These are phyloP conservation scores for Mitragyna speciosa DNA, from an alignment of 257 asterid species.

Conservation along the genomic window DNA sequence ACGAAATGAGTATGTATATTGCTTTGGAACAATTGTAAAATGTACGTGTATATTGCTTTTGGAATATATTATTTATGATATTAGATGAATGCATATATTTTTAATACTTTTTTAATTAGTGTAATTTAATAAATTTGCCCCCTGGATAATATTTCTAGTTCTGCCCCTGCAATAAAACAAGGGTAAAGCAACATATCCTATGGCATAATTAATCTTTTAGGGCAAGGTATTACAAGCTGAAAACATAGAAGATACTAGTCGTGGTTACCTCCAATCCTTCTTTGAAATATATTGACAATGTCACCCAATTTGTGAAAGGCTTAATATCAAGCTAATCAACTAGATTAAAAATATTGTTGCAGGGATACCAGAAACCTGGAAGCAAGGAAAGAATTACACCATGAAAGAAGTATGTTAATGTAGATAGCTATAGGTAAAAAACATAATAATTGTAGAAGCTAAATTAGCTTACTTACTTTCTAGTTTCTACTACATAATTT, in stretches of 20 bases:
- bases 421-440: background rate
- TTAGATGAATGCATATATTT: too few relatives aligned
- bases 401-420: background rate
- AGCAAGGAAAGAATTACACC: slow-evolving; percentile 3
- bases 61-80: too few relatives aligned
- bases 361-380: too few relatives aligned
- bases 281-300: slow-evolving; percentile 52
- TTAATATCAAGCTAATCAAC: slow-evolving; percentile 52
- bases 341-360: slow-evolving; percentile 51
- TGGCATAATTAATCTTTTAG: too few relatives aligned
- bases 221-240: too few relatives aligned
- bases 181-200: background rate
- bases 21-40: too few relatives aligned
- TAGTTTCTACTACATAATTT: background rate
- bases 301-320: slow-evolving; percentile 62
- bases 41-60: too few relatives aligned
- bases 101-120: too few relatives aligned
- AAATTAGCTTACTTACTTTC: background rate
- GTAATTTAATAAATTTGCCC: too few relatives aligned
- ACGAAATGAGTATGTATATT: too few relatives aligned
- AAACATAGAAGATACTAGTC: background rate
- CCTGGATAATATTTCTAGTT: too few relatives aligned
- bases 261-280: slow-evolving; percentile 54
- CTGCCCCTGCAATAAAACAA: background rate
- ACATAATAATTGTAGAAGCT: background rate